Conservation (phyloP, 2,329 filamentous ascomycete genomes). For the Hymenotorrendiella dingleyae region DNA sequence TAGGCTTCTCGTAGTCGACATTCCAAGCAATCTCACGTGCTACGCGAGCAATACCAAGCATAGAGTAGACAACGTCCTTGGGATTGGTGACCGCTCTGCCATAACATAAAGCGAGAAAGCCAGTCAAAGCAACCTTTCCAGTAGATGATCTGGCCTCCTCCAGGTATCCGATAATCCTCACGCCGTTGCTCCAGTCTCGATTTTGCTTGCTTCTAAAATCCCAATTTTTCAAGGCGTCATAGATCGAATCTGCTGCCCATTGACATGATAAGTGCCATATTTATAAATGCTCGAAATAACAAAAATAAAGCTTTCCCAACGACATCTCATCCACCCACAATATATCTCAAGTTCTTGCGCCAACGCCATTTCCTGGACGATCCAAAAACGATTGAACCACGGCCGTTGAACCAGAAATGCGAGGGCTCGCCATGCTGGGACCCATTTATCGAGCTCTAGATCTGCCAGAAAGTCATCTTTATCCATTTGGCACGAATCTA, state of each 20-base stretch:
- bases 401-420: background rate
- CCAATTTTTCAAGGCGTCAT: too few relatives aligned
- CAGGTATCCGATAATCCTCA: background rate
- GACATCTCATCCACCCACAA: background rate
- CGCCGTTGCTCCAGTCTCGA: too few relatives aligned
- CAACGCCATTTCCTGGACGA: constrained; percentile 1
- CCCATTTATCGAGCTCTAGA: background rate
- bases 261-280: too few relatives aligned
- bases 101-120: background rate
- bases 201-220: too few relatives aligned
- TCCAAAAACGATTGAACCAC: background rate
- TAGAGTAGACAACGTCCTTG: background rate
- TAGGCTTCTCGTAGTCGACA: background rate
- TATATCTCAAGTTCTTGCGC: background rate
- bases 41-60: background rate
- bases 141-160: background rate
- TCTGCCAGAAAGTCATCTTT: background rate
- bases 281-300: too few relatives aligned
- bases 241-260: too few relatives aligned
- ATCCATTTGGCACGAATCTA: background rate
- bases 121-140: background rate
- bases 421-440: background rate
- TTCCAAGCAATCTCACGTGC: background rate
- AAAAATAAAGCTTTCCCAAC: background rate
- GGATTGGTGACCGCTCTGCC: background rate